phyloP scores from a whole-genome alignment of 1,284 basidiomycete species.

The Ceratobasidium sp. region DNA sequence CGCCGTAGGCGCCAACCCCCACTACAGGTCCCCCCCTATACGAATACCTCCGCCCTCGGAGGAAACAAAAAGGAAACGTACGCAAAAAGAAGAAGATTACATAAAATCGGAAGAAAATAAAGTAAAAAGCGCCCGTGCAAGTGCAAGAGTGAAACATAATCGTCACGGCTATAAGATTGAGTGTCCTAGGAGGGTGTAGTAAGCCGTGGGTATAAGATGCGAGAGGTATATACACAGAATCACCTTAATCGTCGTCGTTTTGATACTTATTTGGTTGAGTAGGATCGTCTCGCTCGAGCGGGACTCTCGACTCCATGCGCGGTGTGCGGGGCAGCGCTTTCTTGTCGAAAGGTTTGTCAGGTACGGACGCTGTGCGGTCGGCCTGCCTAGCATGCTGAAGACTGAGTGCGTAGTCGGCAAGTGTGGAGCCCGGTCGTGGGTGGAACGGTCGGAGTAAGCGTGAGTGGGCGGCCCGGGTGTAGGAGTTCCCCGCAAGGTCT shows the following conservation, averaged over 20 bases:
- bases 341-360: background rate
- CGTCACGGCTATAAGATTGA: too few species aligned
- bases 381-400: background rate
- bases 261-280: background rate
- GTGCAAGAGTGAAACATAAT: too few species aligned
- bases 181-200: too few species aligned
- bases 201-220: too few species aligned
- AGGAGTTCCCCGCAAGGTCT: background rate
- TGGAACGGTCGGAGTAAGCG: background rate
- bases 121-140: too few species aligned
- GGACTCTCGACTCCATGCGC: background rate
- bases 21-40: too few species aligned
- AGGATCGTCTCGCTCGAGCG: background rate
- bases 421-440: background rate
- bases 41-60: too few species aligned
- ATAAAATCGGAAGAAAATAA: too few species aligned
- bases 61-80: too few species aligned
- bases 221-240: background rate
- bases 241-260: background rate
- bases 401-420: background rate
- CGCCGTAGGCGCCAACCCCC: slow-evolving; percentile 44
- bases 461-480: background rate
- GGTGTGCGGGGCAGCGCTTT: background rate
- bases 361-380: background rate
- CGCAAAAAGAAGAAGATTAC: too few species aligned